Percentiles rank a stretch among this genome's conserved stretches.
Evolutionary conservation across 2,329 filamentous ascomycete species (phyloP).

Genomic region (Colletotrichum sp.): DNA sequence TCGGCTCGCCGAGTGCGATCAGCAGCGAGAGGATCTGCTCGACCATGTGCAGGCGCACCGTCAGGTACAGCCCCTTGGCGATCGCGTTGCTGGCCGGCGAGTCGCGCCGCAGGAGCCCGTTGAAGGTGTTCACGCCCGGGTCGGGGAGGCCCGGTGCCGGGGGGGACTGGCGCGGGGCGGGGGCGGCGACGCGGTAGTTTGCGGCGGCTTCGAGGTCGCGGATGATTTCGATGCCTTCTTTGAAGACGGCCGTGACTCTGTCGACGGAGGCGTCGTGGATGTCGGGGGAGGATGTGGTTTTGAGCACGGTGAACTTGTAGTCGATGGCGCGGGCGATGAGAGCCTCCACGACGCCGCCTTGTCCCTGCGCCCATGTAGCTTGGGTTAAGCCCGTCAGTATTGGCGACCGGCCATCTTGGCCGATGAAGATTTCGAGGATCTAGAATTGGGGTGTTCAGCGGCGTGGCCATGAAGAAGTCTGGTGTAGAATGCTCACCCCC

Average conservation of each 20-base stretch:
- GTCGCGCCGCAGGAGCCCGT: slow-evolving; percentile 3
- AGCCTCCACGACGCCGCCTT: not conserved
- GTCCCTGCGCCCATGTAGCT: not conserved
- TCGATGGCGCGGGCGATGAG: not conserved
- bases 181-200: not conserved
- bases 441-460: not conserved
- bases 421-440: slow-evolving; percentile 1
- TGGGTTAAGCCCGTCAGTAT: not conserved
- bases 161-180: not conserved
- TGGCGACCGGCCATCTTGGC: not conserved
- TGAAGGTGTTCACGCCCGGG: not conserved
- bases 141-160: not conserved
- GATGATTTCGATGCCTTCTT: not conserved
- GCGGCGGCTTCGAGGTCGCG: slow-evolving; percentile 7
- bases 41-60: not conserved
- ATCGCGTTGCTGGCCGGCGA: slow-evolving; percentile 24
- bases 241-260: not conserved
- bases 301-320: not conserved
- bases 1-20: slow-evolving; percentile 7
- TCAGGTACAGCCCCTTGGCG: slow-evolving; percentile 1
- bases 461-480: not conserved
- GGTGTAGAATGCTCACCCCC: not conserved
- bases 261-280: not conserved
- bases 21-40: not conserved
- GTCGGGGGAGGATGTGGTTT: not conserved